Percentiles rank a stretch among this genome's conserved stretches.
Conservation (phyloP, 768 basidiomycete genomes). For the Clitopilus passeckerianus region DNA sequence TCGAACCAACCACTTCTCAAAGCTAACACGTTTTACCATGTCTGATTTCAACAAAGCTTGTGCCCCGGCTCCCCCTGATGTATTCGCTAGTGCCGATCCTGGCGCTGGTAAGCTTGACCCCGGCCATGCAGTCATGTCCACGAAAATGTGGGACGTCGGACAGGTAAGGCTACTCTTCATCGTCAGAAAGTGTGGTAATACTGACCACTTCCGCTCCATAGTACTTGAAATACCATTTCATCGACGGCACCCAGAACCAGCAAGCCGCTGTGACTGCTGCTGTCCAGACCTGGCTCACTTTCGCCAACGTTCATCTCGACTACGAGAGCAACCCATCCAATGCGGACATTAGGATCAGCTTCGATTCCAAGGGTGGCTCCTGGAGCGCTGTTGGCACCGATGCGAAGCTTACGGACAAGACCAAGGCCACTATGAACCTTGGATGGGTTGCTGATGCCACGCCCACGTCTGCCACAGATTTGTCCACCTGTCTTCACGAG, state of each 20-base stretch:
- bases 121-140: too few species aligned
- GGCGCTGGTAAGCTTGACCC: too few species aligned
- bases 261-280: slow-evolving; percentile 8
- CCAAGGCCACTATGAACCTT: slow-evolving; percentile 12
- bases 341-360: slow-evolving; percentile 11
- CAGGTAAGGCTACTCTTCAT: too few species aligned
- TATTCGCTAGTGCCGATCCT: too few species aligned
- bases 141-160: too few species aligned
- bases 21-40: too few species aligned
- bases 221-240: neutral
- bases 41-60: too few species aligned
- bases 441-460: slow-evolving; percentile 9
- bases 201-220: too few species aligned
- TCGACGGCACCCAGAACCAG: slow-evolving; percentile 11
- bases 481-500: slow-evolving; percentile 18
- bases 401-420: neutral
- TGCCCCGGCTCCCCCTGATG: too few species aligned
- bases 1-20: too few species aligned
- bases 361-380: slow-evolving; percentile 5
- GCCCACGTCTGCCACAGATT: slow-evolving; percentile 5
- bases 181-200: too few species aligned
- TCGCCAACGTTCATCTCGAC: slow-evolving; percentile 9
- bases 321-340: neutral
- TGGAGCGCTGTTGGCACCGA: slow-evolving; percentile 14
- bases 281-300: slow-evolving; percentile 9